These are phyloP conservation scores for Orbilia blumenaviensis DNA, from an alignment of 2,329 filamentous ascomycete genomes.

Conservation along the genomic window DNA sequence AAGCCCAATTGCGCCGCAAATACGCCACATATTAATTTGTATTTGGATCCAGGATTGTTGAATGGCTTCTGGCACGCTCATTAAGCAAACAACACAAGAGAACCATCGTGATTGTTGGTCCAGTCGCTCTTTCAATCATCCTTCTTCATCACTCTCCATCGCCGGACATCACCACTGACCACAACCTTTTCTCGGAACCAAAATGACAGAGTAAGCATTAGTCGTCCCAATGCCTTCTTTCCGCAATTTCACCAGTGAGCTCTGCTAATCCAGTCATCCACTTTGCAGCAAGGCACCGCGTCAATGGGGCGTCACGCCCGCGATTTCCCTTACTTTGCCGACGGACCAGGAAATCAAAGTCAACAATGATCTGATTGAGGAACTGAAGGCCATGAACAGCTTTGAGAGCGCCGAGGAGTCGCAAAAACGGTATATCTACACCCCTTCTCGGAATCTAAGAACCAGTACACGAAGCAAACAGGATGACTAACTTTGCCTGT, in stretches of 20 bases:
- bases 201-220: constrained; percentile 34
- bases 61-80: not conserved
- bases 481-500: constrained; percentile 41
- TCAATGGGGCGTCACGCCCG: constrained; percentile 78
- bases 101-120: constrained; percentile 9
- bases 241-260: not conserved
- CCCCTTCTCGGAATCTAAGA: not conserved
- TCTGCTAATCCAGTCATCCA: constrained; percentile 8
- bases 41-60: too few relatives aligned
- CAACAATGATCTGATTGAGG: constrained; percentile 80
- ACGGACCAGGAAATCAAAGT: constrained; percentile 78
- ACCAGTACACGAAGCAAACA: not conserved
- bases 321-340: constrained; percentile 80
- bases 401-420: constrained; percentile 87
- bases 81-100: constrained; percentile 22
- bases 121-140: constrained; percentile 18
- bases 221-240: not conserved
- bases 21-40: not conserved
- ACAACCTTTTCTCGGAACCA: not conserved
- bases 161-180: not conserved
- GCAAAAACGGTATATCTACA: constrained; percentile 73
- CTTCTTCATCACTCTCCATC: constrained; percentile 8
- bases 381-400: constrained; percentile 87
- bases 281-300: constrained; percentile 40
- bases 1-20: not conserved